Evolutionary conservation across 495 filamentous ascomycete genomes (phyloP), one percentile per base, ranked within the genome.

Genomic region (Podospora appendiculata): DNA sequence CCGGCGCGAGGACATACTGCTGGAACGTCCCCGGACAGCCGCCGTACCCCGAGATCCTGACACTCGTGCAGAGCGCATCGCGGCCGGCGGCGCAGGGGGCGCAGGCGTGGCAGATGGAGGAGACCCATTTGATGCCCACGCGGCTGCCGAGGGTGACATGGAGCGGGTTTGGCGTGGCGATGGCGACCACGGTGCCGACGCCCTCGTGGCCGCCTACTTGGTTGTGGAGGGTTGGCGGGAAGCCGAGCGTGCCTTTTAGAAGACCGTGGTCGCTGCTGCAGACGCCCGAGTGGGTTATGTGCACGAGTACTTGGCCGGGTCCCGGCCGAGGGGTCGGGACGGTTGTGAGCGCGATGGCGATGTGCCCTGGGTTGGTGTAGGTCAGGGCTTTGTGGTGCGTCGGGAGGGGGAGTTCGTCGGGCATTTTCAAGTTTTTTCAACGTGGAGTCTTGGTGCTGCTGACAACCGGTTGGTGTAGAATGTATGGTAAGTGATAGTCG

Each of bases 221-320:
- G 18, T 81, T 83, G 8, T 75, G 57, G 48, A 77, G 78, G 1
- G 81, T 87, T n/a, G 82, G 81, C 0, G 85, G 84, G n/a, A 88
- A 75, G 14, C 52, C 55, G 14, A 50, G 84, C 8, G 64, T 61
- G 57, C 81, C 81, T 41, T 72, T 75, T 77, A 87, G 86, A 57
- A 86, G 66, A 25, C 40, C 76, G 73, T 54, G 66, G 58, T 90
- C 86, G 11, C 80, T 84, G 62, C 85, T 83, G 63, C 85, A 88
- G 35, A 89, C 81, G 45, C 86, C 85, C 1, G 79, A 82, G 55
- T 87, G 84, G 19, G 84, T 83, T 79, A 88, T 58, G 53, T 86
- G 83, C 57, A 89, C 71, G 33, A 89, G 65, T 9, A 88, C 79
- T 57, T 88, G 72, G 46, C 83, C 83, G 0, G 72, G 53, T 5